Percentiles rank a stretch among this genome's conserved stretches.
Conservation (phyloP, 2,329 filamentous ascomycete species). For the Microcyclospora pomicola region DNA sequence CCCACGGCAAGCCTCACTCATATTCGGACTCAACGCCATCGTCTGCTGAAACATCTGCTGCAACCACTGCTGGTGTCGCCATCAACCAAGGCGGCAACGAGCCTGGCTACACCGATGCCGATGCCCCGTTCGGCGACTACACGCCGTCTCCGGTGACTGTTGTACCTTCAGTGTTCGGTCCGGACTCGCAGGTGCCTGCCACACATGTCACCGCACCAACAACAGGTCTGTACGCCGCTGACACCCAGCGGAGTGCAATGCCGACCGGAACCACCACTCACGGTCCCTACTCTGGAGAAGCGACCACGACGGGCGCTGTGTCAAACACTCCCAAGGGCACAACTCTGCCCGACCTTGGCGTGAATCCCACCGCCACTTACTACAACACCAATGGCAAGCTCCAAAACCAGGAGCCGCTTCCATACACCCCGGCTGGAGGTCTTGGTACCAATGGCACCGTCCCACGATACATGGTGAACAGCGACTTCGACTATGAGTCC, state of each 20-base stretch:
- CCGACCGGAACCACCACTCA: conserved; percentile 50
- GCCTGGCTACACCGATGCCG: conserved; percentile 32
- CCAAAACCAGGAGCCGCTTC: conserved; percentile 52
- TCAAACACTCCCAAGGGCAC: conserved; percentile 43
- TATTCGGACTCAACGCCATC: neutral
- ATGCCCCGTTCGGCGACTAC: conserved; percentile 27
- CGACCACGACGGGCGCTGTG: conserved; percentile 57
- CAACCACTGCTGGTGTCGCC: conserved; percentile 4
- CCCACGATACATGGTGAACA: conserved; percentile 63
- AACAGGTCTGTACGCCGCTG: conserved; percentile 22
- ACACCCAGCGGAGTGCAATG: conserved; percentile 32
- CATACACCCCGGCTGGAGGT: conserved; percentile 57
- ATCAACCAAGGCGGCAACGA: conserved; percentile 16
- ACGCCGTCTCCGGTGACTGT: conserved; percentile 21
- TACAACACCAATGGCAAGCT: conserved; percentile 61
- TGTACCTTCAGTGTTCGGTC: conserved; percentile 30
- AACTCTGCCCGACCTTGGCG: conserved; percentile 44
- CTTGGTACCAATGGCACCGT: conserved; percentile 63
- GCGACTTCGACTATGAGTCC: conserved; percentile 73
- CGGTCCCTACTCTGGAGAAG: conserved; percentile 51
- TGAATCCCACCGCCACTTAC: conserved; percentile 47
- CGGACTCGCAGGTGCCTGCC: conserved; percentile 30
- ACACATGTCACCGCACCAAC: conserved; percentile 18
- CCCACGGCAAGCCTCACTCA: conserved; percentile 8
- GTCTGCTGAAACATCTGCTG: neutral